A percentile compares a stretch with the other conserved stretches of the same genome.
Conservation (phyloP, 106 monocot species). For the Apostasia ramifera region DNA sequence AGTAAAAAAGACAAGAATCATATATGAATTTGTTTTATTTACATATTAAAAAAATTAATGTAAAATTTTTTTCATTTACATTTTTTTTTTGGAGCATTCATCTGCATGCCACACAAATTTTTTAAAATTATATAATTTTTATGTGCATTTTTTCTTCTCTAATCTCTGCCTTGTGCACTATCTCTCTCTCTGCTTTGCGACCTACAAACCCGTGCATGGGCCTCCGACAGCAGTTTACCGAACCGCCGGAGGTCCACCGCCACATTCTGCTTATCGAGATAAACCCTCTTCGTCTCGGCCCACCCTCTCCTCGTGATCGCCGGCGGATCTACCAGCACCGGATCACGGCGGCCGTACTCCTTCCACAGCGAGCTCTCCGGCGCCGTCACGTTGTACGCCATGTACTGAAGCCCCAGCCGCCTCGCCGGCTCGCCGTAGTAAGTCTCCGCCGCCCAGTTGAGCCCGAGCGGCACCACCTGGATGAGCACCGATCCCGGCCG, state of each 20-base stretch:
- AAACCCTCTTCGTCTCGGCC: constrained; percentile 65
- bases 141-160: too few species aligned
- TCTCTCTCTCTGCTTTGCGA: too few species aligned
- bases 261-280: constrained; percentile 54
- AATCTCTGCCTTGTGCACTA: too few species aligned
- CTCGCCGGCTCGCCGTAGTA: constrained; percentile 74
- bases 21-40: too few species aligned
- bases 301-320: constrained; percentile 42
- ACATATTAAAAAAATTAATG: too few species aligned
- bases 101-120: too few species aligned
- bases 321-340: constrained; percentile 30
- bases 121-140: too few species aligned
- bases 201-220: background rate
- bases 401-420: constrained; percentile 56
- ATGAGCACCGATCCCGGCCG: constrained; percentile 45
- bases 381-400: constrained; percentile 47
- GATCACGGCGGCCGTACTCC: constrained; percentile 19
- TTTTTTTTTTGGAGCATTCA: too few species aligned
- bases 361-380: constrained; percentile 64
- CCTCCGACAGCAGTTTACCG: background rate
- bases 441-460: constrained; percentile 74
- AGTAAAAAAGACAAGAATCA: too few species aligned
- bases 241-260: constrained; percentile 30
- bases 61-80: too few species aligned
- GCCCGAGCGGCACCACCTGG: constrained; percentile 75